Percentiles rank a stretch among this genome's conserved stretches.
These are phyloP conservation scores for Lycium barbarum DNA, from an alignment of 257 asterid species.

Conservation along the genomic window DNA sequence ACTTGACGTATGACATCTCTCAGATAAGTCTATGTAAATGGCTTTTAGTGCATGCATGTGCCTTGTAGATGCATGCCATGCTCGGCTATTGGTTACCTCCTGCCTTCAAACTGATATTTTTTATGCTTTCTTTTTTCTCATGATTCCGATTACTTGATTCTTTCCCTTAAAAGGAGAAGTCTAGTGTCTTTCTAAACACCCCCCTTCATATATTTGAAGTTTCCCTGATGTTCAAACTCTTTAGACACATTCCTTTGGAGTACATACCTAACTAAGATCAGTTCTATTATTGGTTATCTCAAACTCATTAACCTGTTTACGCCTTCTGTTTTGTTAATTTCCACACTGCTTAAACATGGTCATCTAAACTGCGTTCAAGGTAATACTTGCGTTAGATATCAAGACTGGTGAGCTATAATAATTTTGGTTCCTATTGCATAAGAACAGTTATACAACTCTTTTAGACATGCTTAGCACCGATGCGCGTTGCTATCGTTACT, in stretches of 20 bases:
- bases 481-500: neutral
- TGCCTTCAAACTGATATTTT: neutral
- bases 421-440: neutral
- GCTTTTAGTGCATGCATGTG: constrained; percentile 2
- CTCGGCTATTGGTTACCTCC: neutral
- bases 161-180: neutral
- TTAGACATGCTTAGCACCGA: neutral
- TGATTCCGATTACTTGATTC: neutral
- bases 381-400: neutral
- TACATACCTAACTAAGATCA: neutral
- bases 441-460: neutral
- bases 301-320: neutral
- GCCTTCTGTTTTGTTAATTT: neutral
- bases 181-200: neutral
- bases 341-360: neutral
- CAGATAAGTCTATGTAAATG: neutral
- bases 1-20: neutral
- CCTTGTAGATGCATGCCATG: neutral
- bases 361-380: neutral
- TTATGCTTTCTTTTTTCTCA: neutral
- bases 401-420: neutral
- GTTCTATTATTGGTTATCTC: constrained; percentile 4
- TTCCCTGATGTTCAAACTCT: neutral
- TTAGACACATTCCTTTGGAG: neutral
- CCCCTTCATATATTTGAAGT: constrained; percentile 9